phyloP scores from a whole-genome alignment of 2,329 filamentous ascomycete genomes.

The Fusarium protoensiforme region DNA sequence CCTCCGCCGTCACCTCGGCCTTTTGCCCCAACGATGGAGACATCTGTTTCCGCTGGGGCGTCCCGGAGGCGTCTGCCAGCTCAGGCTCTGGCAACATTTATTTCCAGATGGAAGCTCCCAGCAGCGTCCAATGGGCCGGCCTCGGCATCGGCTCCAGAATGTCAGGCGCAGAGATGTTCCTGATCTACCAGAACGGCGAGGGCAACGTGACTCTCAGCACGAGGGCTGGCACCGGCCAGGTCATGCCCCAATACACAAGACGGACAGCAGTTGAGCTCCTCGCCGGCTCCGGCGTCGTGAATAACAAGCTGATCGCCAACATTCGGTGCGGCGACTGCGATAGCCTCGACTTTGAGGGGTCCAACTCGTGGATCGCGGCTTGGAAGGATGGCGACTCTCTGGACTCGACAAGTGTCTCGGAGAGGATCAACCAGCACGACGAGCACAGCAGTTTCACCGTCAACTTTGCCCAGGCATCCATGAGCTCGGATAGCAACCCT shows the following conservation, averaged over 20 bases:
- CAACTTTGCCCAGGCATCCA: conserved; percentile 59
- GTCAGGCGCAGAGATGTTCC: conserved; percentile 68
- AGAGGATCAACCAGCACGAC: conserved; percentile 60
- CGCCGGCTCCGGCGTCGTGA: conserved; percentile 66
- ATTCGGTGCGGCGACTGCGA: conserved; percentile 65
- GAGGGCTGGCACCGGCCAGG: conserved; percentile 60
- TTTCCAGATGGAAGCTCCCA: conserved; percentile 68
- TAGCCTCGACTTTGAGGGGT: conserved; percentile 55
- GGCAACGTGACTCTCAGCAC: conserved; percentile 72
- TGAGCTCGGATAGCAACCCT: conserved; percentile 63
- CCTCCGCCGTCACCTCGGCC: conserved; percentile 43
- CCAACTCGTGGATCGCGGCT: conserved; percentile 63
- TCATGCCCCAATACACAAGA: conserved; percentile 58
- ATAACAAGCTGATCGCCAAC: conserved; percentile 69
- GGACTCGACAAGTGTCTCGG: conserved; percentile 53
- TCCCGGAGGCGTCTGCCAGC: conserved; percentile 61
- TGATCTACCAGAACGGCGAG: conserved; percentile 68
- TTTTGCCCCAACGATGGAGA: conserved; percentile 55
- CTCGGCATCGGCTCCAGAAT: conserved; percentile 68
- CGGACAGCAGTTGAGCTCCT: conserved; percentile 63
- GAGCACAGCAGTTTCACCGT: conserved; percentile 56
- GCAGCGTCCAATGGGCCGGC: conserved; percentile 65
- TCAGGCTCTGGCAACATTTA: conserved; percentile 67
- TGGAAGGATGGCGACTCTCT: conserved; percentile 62
- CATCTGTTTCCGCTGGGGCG: conserved; percentile 67